A percentile compares a stretch with the other conserved stretches of the same genome.
These are phyloP conservation scores for Termitomyces sp. DNA, from an alignment of 768 basidiomycete genomes.

Conservation along the genomic window DNA sequence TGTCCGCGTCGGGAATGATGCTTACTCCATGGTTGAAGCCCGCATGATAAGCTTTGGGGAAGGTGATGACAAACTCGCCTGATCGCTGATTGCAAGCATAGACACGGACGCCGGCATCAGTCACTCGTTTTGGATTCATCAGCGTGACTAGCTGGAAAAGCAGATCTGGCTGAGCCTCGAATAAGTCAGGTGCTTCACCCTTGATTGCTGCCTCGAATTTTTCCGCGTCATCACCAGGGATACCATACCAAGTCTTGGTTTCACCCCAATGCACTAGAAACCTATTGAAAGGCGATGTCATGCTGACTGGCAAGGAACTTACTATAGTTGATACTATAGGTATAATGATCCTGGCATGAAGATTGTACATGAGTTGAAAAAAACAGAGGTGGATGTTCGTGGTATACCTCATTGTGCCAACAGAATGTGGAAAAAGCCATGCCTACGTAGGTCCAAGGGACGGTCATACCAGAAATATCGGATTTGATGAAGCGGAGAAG, in stretches of 20 bases:
- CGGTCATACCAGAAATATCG: constrained; percentile 99
- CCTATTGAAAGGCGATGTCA: constrained; percentile 10
- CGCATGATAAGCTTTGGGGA: constrained; percentile 96
- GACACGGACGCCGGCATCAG: constrained; percentile 85
- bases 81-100: constrained; percentile 95
- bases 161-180: constrained; percentile 95
- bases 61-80: constrained; percentile 96
- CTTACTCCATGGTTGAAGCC: constrained; percentile 98
- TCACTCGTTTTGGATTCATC: constrained; percentile 89
- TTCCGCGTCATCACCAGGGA: constrained; percentile 92
- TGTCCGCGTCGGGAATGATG: constrained; percentile 13
- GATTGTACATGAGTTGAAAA: neutral
- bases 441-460: constrained; percentile 98
- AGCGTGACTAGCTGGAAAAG: constrained; percentile 97
- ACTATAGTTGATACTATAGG: constrained; percentile 95
- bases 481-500: constrained; percentile 96
- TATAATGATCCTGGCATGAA: constrained; percentile 84
- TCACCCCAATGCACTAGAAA: constrained; percentile 94
- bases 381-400: neutral
- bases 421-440: constrained; percentile 99
- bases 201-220: constrained; percentile 96
- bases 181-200: constrained; percentile 93
- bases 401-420: constrained; percentile 92
- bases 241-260: constrained; percentile 99
- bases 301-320: constrained; percentile 25